Base-by-base conservation (phyloP, 495 filamentous ascomycete genomes). In the Mytilinidion resinicola region DNA sequence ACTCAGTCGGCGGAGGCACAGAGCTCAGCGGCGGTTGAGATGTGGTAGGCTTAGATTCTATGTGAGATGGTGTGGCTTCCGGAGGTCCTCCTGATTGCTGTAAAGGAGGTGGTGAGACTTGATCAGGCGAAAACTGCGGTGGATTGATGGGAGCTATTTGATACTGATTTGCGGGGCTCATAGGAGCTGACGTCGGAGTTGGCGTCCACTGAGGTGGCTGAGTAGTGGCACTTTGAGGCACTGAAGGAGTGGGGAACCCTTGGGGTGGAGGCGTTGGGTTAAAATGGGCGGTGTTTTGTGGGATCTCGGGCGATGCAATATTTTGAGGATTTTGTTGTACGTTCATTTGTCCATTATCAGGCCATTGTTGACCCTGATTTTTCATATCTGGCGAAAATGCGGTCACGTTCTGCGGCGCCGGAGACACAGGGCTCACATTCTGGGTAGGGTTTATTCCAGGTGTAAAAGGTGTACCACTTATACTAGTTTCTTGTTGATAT, bases 191-290 rank as follows among this genome's bases (percentile, higher is more conserved):
- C 1, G 52, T 25, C 17, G 50, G 49, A 17, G 25, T 39, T 9
- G 47, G 39, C 8, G 7, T 5, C 21, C 37, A n/a, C 47, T 55
- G 20, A 47, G 53, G 21, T 54, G 59, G n/a, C 55, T 58, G 20
- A 21, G 33, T 8, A 50, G 55, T 19, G 48, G 54, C 42, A 50
- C 48, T 53, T 46, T 35, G 3, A 4, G 50, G 53, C 9, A 50
- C n/a, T n/a, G 61, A 56, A 15, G 55, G n/a, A 47, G 53, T 38
- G 11, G 34, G 33, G 34, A 57, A 65, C 15, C 19, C 36, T 36
- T 65, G 62, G 1, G 48, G 57, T 8, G 57, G 58, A 50, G 62
- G 53, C 0, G 57, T 53, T 4, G 57, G 57, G n/a, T 17, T 47
- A 33, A 38, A 53, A 20, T 46, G 36, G 15, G 56, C 48, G 0